Base-by-base conservation (phyloP, 1,284 basidiomycete species). In the Malassezia sp. region DNA sequence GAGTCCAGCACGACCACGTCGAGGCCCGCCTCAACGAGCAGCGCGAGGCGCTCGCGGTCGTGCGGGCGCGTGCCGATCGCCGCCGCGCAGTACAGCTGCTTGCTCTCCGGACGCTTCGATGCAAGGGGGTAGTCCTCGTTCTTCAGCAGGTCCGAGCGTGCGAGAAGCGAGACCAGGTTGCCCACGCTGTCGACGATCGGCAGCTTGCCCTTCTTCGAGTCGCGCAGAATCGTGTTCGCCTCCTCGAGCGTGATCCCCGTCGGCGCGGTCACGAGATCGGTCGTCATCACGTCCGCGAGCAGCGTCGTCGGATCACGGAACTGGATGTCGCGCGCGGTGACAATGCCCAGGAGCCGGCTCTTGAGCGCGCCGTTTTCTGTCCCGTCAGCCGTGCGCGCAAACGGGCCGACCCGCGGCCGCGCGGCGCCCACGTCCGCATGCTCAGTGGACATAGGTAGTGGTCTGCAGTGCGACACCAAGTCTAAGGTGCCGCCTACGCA, bases 1-100 rank as follows among this genome's bases (percentile, higher is more conserved):
- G 90, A 96, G 72, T 99, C 91, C 52, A 99, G 77, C 36, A 95
- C 77, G 58, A 90, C 85, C 52, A 99, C 87, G 69, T 99, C 91
- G 20, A 99, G 78, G 11, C 91, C 91, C 8, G 91, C 91, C 44
- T 93, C 86, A 31, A 84, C 86, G 47, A 97, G 83, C 10, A 89
- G 76, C 17, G 73, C 75, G 22, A 97, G 81, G 37, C 93, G 83
- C 8, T 87, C 84, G 38, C 80, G 78, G 75, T 99, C 91, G 3
- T 80, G 80, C 0, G 82, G 84, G 21, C 91, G 83, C 0, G 93
- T 99, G 42, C 91, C 93, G 57, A 97, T 79, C 3, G 93, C 85
- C n/a, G 91, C 91, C 18, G 90, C 91, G 42, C 89, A 89, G 68
- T 91, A 90, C 11, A 97, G 80, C 75, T 97, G 91, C 75, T 97